A percentile compares a stretch with the other conserved stretches of the same genome.
Evolutionary conservation across 1,139 yeast genomes (phyloP).

Genomic region (Candida sp.): DNA sequence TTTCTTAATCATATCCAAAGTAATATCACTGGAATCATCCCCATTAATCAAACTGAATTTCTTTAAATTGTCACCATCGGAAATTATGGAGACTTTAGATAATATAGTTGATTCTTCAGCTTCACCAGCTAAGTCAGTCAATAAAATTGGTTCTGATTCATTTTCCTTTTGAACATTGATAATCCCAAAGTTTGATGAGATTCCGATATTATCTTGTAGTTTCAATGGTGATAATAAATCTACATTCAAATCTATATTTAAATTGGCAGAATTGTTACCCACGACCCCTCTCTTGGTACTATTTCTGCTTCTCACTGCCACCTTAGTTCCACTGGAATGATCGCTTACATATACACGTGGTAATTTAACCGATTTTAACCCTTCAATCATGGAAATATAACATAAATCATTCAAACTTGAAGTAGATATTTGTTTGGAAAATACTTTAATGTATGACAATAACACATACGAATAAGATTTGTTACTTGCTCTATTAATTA

Average conservation of each 20-base stretch:
- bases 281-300: constrained; percentile 36
- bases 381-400: constrained; percentile 65
- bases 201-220: constrained; percentile 31
- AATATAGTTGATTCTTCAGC: constrained; percentile 60
- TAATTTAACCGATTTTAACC: constrained; percentile 55
- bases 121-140: constrained; percentile 77
- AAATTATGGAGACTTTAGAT: constrained; percentile 37
- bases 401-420: constrained; percentile 83
- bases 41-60: constrained; percentile 19
- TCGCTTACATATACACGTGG: constrained; percentile 70
- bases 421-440: constrained; percentile 41
- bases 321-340: constrained; percentile 45
- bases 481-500: constrained; percentile 7
- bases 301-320: constrained; percentile 48
- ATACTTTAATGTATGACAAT: constrained; percentile 72
- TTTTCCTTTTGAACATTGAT: constrained; percentile 38
- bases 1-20: constrained; percentile 40
- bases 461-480: constrained; percentile 60
- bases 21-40: constrained; percentile 26
- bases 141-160: constrained; percentile 30
- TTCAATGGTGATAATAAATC: constrained; percentile 23
- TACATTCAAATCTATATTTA: constrained; percentile 24
- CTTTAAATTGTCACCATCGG: constrained; percentile 12
- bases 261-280: constrained; percentile 35
- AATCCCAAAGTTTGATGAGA: constrained; percentile 66